A percentile compares a stretch with the other conserved stretches of the same genome.
phyloP scores from a whole-genome alignment of 1,139 yeast species.

The Geotrichum cucujoidarum region DNA sequence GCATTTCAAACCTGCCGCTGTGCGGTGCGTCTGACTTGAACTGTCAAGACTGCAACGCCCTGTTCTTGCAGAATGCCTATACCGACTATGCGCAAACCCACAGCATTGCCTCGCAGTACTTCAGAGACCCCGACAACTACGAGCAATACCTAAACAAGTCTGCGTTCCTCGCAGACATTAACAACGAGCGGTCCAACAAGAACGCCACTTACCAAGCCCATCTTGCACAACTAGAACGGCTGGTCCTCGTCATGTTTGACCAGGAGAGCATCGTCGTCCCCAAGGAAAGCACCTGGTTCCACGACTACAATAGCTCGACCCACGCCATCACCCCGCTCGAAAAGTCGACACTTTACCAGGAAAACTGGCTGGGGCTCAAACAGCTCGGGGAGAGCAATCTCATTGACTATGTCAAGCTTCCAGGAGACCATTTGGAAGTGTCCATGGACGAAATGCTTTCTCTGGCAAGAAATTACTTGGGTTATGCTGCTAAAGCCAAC shows the following conservation, averaged over 20 bases:
- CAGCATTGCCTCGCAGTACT: conserved; percentile 71
- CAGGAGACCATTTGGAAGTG: conserved; percentile 66
- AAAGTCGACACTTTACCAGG: conserved; percentile 46
- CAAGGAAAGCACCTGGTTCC: conserved; percentile 62
- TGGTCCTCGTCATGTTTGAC: conserved; percentile 57
- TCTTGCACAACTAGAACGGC: conserved; percentile 43
- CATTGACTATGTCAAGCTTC: conserved; percentile 48
- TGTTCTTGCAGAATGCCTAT: conserved; percentile 62
- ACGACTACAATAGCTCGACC: conserved; percentile 46
- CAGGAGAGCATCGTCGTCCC: conserved; percentile 68
- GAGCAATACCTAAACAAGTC: conserved; percentile 49
- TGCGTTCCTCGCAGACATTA: conserved; percentile 55
- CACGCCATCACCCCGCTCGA: conserved; percentile 47
- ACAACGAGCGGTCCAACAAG: conserved; percentile 49
- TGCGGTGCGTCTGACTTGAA: conserved; percentile 58
- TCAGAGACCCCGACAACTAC: conserved; percentile 46
- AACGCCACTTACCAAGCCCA: conserved; percentile 43
- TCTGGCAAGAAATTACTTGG: neutral
- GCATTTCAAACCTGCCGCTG: conserved; percentile 63
- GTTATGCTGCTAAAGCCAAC: neutral
- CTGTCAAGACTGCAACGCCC: conserved; percentile 52
- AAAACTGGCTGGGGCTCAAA: conserved; percentile 59
- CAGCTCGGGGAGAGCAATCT: conserved; percentile 42
- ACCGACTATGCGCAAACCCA: conserved; percentile 50
- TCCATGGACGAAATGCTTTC: neutral